Conservation (phyloP, 2,329 filamentous ascomycete genomes). For the Epicoccum sorghinum region DNA sequence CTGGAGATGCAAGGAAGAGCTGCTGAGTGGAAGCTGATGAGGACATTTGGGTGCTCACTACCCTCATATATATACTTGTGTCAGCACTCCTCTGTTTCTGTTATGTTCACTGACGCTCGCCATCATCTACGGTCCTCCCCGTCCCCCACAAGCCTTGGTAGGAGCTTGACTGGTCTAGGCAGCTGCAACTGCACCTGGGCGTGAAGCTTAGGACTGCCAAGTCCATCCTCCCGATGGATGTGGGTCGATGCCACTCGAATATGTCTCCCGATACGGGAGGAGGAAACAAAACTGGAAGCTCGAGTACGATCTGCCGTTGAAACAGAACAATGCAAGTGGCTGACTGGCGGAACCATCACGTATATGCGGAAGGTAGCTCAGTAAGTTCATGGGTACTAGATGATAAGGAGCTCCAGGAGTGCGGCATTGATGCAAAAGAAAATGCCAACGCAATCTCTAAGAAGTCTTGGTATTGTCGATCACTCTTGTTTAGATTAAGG, state of each 20-base stretch:
- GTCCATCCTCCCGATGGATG: slow-evolving; percentile 21
- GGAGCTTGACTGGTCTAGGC: slow-evolving; percentile 35
- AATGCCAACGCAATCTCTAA: slow-evolving; percentile 22
- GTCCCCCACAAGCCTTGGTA: slow-evolving; percentile 22
- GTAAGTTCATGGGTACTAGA: slow-evolving; percentile 13
- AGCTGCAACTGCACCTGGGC: slow-evolving; percentile 26
- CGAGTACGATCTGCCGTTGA: slow-evolving; percentile 17
- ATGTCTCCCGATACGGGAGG: slow-evolving; percentile 14
- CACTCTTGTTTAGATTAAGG: slow-evolving; percentile 33
- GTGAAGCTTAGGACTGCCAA: slow-evolving; percentile 28
- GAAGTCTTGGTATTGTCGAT: slow-evolving; percentile 26
- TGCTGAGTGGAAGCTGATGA: slow-evolving; percentile 31
- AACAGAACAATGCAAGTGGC: slow-evolving; percentile 8
- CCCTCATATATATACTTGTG: slow-evolving; percentile 31
- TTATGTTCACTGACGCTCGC: neutral
- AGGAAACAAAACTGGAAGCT: slow-evolving; percentile 11
- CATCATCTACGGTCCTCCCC: slow-evolving; percentile 1
- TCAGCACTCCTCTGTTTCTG: neutral
- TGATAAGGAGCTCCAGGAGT: slow-evolving; percentile 26
- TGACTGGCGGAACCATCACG: slow-evolving; percentile 4
- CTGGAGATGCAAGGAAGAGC: slow-evolving; percentile 17
- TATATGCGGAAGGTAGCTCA: slow-evolving; percentile 25
- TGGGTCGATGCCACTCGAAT: slow-evolving; percentile 23
- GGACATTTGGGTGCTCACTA: slow-evolving; percentile 9
- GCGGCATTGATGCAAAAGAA: slow-evolving; percentile 21